Percentiles rank a stretch among this genome's conserved stretches.
Conservation (phyloP, 306 rosid species). For the Datisca glomerata region DNA sequence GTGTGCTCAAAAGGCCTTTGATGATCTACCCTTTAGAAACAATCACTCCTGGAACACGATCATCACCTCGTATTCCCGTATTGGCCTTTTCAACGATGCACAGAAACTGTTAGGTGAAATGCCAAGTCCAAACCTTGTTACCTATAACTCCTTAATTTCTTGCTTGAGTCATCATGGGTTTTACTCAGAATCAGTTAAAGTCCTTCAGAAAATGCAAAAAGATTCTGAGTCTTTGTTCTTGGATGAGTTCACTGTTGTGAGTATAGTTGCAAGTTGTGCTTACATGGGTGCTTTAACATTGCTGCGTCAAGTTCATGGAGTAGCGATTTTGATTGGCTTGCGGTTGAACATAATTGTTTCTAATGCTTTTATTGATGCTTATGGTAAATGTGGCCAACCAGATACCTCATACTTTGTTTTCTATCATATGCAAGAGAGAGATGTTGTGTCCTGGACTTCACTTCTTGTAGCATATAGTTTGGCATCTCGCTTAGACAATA, state of each 20-base stretch:
- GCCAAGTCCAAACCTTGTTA: constrained; percentile 36
- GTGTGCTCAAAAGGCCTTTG: constrained; percentile 26
- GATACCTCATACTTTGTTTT: constrained; percentile 23
- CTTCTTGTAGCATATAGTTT: constrained; percentile 28
- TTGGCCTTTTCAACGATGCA: constrained; percentile 21
- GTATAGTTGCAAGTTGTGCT: constrained; percentile 36
- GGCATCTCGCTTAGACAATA: constrained; percentile 32
- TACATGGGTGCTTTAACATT: constrained; percentile 26
- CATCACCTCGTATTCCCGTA: constrained; percentile 20
- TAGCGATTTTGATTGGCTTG: constrained; percentile 32
- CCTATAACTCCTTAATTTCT: constrained; percentile 39
- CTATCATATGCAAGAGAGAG: constrained; percentile 29
- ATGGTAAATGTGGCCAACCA: constrained; percentile 44
- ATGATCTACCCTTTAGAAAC: constrained; percentile 34
- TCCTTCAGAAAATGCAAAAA: constrained; percentile 25
- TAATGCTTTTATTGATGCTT: constrained; percentile 47
- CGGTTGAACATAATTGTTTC: constrained; percentile 25
- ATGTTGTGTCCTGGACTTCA: constrained; percentile 53
- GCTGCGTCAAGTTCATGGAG: constrained; percentile 46
- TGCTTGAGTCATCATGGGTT: constrained; percentile 28
- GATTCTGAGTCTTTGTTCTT: constrained; percentile 17
- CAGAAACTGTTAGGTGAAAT: constrained; percentile 27
- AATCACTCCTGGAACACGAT: constrained; percentile 50
- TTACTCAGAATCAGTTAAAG: constrained; percentile 18
- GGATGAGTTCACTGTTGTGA: constrained; percentile 40